Conservation (phyloP, 2,329 filamentous ascomycete genomes). For the Ceratocystis cubensis region DNA sequence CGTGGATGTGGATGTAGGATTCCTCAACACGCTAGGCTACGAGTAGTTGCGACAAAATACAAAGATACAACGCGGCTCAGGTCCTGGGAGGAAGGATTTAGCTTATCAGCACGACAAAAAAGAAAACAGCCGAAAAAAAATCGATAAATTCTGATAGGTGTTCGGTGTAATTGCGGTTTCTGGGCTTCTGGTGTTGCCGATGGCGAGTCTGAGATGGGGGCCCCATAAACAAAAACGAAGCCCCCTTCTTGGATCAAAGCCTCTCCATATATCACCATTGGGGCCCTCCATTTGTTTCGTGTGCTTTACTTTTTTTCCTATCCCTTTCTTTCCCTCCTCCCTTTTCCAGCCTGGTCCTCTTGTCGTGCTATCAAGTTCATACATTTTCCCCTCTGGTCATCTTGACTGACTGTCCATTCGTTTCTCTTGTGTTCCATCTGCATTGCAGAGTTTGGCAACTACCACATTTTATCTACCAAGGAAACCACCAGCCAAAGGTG, state of each 20-base stretch:
- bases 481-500: neutral
- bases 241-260: neutral
- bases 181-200: neutral
- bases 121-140: neutral
- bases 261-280: neutral
- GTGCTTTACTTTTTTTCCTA: neutral
- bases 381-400: conserved; percentile 6
- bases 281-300: neutral
- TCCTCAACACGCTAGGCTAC: neutral
- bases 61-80: neutral
- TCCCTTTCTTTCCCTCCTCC: neutral
- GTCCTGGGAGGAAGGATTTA: neutral
- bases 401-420: conserved; percentile 10
- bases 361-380: neutral
- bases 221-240: conserved; percentile 1
- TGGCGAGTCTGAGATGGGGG: neutral
- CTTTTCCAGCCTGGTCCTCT: neutral
- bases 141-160: neutral
- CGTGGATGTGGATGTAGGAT: neutral
- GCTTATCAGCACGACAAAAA: neutral
- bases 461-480: neutral
- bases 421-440: conserved; percentile 10
- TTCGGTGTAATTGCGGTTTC: conserved; percentile 6
- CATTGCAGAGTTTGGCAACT: neutral
- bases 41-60: neutral